Base-by-base conservation (phyloP, 352 stramenopile genomes). In the Globisporangium megalacanthum region DNA sequence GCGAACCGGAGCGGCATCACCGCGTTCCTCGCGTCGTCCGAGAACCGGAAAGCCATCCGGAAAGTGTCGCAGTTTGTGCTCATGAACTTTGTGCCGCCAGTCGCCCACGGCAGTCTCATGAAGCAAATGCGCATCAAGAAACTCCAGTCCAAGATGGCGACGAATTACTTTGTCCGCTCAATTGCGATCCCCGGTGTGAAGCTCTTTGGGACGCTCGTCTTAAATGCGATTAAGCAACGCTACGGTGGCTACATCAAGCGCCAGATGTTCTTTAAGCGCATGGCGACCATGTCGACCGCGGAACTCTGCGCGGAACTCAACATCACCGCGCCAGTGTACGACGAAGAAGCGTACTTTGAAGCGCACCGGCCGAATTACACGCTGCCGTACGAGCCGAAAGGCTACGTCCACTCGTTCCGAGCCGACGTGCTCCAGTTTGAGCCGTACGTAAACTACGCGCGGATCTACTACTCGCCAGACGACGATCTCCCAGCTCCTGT, bases 81-180 rank as follows among this genome's bases (percentile, higher is more conserved):
- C 48, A 82, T 83, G 64, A 78, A 81, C 31, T 60, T 83, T 42
- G 68, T 87, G 31, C 77, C 74, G 22, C 72, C 74, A 0, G 71
- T 73, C 61, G 65, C 76, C 49, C 68, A 74, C 19, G 77, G 77
- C 3, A 72, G 7, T 58, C 70, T 19, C 15, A 66, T 72, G 14
- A 65, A 57, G 17, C 71, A 68, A 31, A 61, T 75, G 13, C 70
- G 70, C 37, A 58, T 55, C 8, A 63, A 53, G 17, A 45, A 44
- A 4, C n/a, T 58, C 33, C 44, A 58, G 17, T 44, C 41, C 10
- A 52, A 49, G 44, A 57, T 57, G 29, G 13, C 64, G 0, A 25
- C 53, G 2, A 72, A 67, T 48, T 87, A 77, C 65, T 56, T 79
- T n/a, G 54, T 57, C 19, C 66, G 79, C 13, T 64, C 70, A 7